Conservation (phyloP, 1,284 basidiomycete species). For the Tremellales sp. region DNA sequence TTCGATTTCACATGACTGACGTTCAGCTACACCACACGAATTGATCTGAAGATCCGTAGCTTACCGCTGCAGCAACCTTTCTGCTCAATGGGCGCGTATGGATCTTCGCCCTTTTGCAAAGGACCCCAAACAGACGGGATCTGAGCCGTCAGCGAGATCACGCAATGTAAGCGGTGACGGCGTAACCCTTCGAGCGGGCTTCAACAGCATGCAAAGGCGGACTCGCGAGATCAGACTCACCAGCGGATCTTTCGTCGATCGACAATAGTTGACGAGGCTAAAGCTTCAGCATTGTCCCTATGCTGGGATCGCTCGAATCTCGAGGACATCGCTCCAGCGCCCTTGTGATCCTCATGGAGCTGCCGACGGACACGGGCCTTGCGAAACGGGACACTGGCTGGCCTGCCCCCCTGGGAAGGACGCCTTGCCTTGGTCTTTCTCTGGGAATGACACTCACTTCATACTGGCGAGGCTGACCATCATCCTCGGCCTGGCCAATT, state of each 20-base stretch:
- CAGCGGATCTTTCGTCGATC: constrained; percentile 82
- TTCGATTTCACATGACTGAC: constrained; percentile 10
- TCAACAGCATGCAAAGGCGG: constrained; percentile 12
- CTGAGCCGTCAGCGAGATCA: no score
- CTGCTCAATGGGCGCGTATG: constrained; percentile 35
- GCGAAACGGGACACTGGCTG: no score
- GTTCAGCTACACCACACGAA: background rate
- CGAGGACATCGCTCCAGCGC: no score
- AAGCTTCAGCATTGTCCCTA: background rate
- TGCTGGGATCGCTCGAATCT: background rate
- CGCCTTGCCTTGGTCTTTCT: background rate
- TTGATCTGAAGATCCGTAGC: background rate
- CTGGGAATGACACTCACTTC: constrained; percentile 25
- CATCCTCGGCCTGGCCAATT: constrained; percentile 80
- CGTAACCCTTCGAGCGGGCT: background rate
- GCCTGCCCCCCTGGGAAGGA: background rate
- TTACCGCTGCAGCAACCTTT: constrained; percentile 37
- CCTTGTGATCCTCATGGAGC: no score
- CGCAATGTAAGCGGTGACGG: background rate
- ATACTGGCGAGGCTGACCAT: constrained; percentile 82
- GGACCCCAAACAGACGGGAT: constrained; percentile 92
- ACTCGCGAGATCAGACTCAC: no score
- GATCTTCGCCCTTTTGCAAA: constrained; percentile 69
- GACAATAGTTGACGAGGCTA: constrained; percentile 88
- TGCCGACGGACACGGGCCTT: no score